Conservation (phyloP, 257 asterid genomes). For the Henckelia pumila region DNA sequence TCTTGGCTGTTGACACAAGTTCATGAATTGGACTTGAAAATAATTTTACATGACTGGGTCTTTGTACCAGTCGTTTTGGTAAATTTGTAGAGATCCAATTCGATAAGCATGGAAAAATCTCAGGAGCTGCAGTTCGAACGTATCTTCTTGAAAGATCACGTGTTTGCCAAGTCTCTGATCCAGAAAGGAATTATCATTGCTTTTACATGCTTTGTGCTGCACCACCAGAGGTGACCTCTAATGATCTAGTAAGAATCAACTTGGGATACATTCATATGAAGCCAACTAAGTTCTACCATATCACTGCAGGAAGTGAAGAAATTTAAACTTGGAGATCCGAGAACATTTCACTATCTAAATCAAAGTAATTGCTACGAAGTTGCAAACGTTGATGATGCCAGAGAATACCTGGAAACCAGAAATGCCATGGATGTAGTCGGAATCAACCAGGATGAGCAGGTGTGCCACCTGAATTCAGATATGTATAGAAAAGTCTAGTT, state of each 20-base stretch:
- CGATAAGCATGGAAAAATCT: slow-evolving; percentile 84
- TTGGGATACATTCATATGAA: neutral
- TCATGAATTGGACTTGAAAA: slow-evolving; percentile 36
- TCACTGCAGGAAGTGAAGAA: slow-evolving; percentile 64
- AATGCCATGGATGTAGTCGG: slow-evolving; percentile 98
- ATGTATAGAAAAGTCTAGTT: neutral
- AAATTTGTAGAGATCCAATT: slow-evolving; percentile 96
- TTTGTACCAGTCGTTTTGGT: slow-evolving; percentile 88
- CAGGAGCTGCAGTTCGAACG: slow-evolving; percentile 96
- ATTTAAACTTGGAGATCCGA: slow-evolving; percentile 82
- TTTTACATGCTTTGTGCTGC: slow-evolving; percentile 96
- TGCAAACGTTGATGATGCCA: slow-evolving; percentile 81
- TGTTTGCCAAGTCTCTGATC: slow-evolving; percentile 94
- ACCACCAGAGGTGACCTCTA: slow-evolving; percentile 77
- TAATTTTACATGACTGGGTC: slow-evolving; percentile 47
- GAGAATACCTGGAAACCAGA: slow-evolving; percentile 86
- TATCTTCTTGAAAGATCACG: slow-evolving; percentile 94
- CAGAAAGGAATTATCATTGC: slow-evolving; percentile 94
- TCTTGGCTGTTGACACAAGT: neutral
- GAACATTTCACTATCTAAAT: slow-evolving; percentile 75
- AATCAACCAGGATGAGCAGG: slow-evolving; percentile 93
- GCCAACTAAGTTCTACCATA: slow-evolving; percentile 24
- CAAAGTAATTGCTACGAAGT: slow-evolving; percentile 84
- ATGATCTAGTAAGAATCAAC: slow-evolving; percentile 3
- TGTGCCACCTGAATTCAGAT: slow-evolving; percentile 9